Evolutionary conservation across 306 rosid genomes (phyloP).

Genomic region (Bauhinia variegata): DNA sequence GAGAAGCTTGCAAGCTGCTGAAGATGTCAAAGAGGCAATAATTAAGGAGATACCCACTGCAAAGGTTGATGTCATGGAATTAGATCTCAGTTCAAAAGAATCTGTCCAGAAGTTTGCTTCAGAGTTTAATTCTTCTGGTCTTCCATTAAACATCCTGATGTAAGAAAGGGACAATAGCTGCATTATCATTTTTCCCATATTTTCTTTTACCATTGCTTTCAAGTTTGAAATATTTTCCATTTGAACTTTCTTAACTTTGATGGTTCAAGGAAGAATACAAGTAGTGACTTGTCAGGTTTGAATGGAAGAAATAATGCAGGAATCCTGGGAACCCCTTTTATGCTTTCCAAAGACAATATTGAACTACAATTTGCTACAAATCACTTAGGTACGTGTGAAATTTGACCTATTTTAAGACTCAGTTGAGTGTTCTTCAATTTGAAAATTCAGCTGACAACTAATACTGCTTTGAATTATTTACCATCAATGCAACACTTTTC

Average conservation of each 20-base stretch:
- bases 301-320: constrained; percentile 89
- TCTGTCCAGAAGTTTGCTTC: constrained; percentile 76
- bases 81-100: constrained; percentile 72
- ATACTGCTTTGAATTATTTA: not conserved
- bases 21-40: constrained; percentile 55
- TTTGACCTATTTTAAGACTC: not conserved
- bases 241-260: constrained; percentile 22
- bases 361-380: constrained; percentile 91
- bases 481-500: not conserved
- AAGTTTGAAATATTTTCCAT: too few species aligned
- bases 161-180: constrained; percentile 42
- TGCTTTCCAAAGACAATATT: constrained; percentile 71
- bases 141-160: constrained; percentile 78
- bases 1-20: constrained; percentile 62
- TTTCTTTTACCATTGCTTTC: too few species aligned
- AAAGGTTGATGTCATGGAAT: constrained; percentile 73
- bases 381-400: constrained; percentile 58
- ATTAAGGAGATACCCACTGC: constrained; percentile 70
- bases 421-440: not conserved
- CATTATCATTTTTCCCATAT: too few species aligned
- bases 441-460: constrained; percentile 16
- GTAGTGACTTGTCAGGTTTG: constrained; percentile 33
- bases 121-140: constrained; percentile 53
- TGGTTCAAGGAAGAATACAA: constrained; percentile 3
- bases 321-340: constrained; percentile 65